phyloP scores from a whole-genome alignment of 768 basidiomycete genomes.

The Cystobasidium tubakii region DNA sequence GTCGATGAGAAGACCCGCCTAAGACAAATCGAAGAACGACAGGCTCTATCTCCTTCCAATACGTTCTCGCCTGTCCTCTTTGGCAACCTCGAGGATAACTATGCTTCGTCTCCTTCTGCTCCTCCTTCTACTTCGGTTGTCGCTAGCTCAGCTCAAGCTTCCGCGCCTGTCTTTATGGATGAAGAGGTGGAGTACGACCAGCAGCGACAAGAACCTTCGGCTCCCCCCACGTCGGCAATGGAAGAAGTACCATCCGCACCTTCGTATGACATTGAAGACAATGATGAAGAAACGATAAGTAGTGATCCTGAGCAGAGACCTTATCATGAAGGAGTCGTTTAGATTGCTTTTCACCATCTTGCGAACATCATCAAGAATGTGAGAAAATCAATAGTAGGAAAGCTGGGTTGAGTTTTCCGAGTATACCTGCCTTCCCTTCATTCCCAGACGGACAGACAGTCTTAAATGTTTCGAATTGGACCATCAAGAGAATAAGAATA shows the following conservation, averaged over 20 bases:
- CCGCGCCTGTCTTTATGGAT: background rate
- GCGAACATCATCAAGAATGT: too few relatives aligned
- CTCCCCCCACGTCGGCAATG: background rate
- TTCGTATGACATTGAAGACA: background rate
- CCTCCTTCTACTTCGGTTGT: background rate
- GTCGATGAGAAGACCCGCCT: slow-evolving; percentile 27
- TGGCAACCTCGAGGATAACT: background rate
- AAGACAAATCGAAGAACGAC: background rate
- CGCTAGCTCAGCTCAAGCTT: background rate
- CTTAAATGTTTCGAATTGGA: too few relatives aligned
- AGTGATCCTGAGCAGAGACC: background rate
- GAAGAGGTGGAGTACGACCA: background rate
- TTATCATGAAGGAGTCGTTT: background rate
- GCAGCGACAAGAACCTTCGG: background rate
- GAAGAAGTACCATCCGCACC: background rate
- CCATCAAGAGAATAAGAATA: too few relatives aligned
- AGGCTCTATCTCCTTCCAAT: background rate
- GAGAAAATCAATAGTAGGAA: too few relatives aligned
- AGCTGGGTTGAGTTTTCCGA: too few relatives aligned
- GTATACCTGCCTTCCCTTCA: too few relatives aligned
- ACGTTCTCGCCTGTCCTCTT: background rate
- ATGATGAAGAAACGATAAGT: background rate
- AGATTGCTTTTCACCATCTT: background rate
- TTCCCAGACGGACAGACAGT: too few relatives aligned
- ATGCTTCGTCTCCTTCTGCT: background rate